Evolutionary conservation across 306 rosid genomes (phyloP).

Genomic region (Crotalaria pallida): DNA sequence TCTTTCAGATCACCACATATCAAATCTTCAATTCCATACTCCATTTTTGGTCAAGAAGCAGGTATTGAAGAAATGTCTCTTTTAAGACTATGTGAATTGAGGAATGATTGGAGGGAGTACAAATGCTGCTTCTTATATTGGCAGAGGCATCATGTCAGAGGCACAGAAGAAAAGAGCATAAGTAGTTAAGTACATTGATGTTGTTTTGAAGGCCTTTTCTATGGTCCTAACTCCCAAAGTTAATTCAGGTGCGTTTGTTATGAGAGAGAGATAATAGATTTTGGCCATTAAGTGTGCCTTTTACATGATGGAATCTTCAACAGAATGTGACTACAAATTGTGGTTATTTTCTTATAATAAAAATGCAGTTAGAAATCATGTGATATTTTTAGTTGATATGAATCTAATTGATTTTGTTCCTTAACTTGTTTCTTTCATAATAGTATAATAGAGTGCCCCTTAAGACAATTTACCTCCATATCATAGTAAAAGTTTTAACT

Average conservation of each 20-base stretch:
- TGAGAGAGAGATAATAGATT: neutral
- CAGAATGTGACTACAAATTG: neutral
- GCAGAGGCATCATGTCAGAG: constrained; percentile 37
- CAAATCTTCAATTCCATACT: constrained; percentile 24
- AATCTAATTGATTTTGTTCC: neutral
- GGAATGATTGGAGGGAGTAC: constrained; percentile 15
- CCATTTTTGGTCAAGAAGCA: constrained; percentile 23
- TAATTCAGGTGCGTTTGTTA: constrained; percentile 21
- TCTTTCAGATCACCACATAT: constrained; percentile 19
- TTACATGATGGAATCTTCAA: constrained; percentile 25
- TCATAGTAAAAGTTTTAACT: neutral
- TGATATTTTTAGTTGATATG: neutral
- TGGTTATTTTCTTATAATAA: neutral
- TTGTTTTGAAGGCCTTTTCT: neutral
- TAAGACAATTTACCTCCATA: neutral
- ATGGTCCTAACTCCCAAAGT: neutral
- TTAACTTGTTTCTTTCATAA: neutral
- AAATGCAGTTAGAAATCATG: neutral
- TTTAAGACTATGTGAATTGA: neutral
- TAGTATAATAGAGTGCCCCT: neutral
- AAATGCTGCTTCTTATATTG: constrained; percentile 29
- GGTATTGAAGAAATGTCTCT: neutral
- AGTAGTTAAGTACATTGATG: constrained; percentile 9
- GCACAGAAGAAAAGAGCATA: neutral
- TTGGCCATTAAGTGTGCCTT: neutral